Evolutionary conservation across 805 yeast genomes (phyloP), one percentile per base, ranked within the genome.

Genomic region (Candida palmyrensis): DNA sequence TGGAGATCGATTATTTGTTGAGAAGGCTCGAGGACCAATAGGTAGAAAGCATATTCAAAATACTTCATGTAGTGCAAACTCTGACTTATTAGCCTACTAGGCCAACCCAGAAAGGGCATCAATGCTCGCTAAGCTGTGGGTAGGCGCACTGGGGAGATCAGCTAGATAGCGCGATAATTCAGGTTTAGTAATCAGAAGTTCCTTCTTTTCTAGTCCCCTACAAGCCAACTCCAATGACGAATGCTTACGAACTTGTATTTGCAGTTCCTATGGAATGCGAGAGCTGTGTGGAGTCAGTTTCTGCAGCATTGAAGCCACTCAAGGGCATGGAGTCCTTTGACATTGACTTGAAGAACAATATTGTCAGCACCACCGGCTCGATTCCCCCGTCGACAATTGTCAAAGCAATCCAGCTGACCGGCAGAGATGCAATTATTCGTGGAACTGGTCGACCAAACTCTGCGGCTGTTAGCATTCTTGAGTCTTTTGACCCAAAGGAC

Each of bases 391-490:
- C 95, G 2, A 58, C 55, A 10, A 73, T 89, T 24, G 79, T 88
- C 24, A 61, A 62, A 32, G 74, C 83, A 0, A 74, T 90, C 36
- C 89, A 82, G 53, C 50, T 50, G 2, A 77, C 80, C 3, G 96
- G 97, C 1, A 75, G 78, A 42, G 97, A 90, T 50, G 96, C 96
- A 3, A 85, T 90, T 42, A 82, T 90, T 16, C 69, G 97, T 39
- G 97, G 97, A 5, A 77, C 96, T 0, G 97, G 97, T 3, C 71
- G 66, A 37, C 81, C 94, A 12, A 81, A 89, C 53, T 73, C 84
- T 13, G 95, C 97, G 1, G 96, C 96, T 0, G 97, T 89, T 20
- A 78, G 92, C 43, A 89, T 89, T 30, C 59, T 89, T 36, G 97
- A 90, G 53, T 71, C 82, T 13, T 82, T 81, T 46, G 75, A 66